Evolutionary conservation across 2,329 filamentous ascomycete species (phyloP), one percentile per base, ranked within the genome.

Genomic region (Aspergillus sojae): DNA sequence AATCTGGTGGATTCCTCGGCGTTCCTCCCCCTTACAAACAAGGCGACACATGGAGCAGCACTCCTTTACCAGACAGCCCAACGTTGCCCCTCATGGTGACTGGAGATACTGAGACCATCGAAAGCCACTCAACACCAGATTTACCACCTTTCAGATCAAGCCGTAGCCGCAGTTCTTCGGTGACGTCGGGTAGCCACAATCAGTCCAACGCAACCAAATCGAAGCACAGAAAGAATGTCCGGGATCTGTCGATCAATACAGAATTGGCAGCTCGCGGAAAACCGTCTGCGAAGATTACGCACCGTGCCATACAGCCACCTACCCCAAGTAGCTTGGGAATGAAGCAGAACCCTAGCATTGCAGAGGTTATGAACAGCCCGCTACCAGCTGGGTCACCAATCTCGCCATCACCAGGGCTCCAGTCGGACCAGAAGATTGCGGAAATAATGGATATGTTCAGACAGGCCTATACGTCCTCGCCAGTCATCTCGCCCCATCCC

Each of bases 391-490:
- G 62, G 21, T 75, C 69, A 26, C 68, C 75, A 1, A 71, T 69
- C 30, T 61, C 67, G 11, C 55, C 68, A 57, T 71, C 71, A 23
- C 68, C 71, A 7, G 60, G 68, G 30, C 66, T 70, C 36, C 67
- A 68, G 5, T 66, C 75, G 2, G 72, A 68, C 21, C 73, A 75
- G 57, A 79, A 77, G 57, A 69, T 75, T 19, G 72, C 76, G 6
- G 78, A 80, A 61, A 77, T 80, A 36, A 80, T 81, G 77, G 74
- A 76, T 30, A 68, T 80, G 65, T 78, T 80, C 57, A 77, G 69
- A 57, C 76, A 79, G 66, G 77, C 77, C 6, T 79, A 76, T 53
- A 68, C 58, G 41, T 73, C 77, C 2, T 70, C 70, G 7, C 72
- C 74, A 53, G 63, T 61, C 10, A 59, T 71, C 9, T 74, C 68